Evolutionary conservation across 306 rosid genomes (phyloP).

Genomic region (Hippophae rhamnoides): DNA sequence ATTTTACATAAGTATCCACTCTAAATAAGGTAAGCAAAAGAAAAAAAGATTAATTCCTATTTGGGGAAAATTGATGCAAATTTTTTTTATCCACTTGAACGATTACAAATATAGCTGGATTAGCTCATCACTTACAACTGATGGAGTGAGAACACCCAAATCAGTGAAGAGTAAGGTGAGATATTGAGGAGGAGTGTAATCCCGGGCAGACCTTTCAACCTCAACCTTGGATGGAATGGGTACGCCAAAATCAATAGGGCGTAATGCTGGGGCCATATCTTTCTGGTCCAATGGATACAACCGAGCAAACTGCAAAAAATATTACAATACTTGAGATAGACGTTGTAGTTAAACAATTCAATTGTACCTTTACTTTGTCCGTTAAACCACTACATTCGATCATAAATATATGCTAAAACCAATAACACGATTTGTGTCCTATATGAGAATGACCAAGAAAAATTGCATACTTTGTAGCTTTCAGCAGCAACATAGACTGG

Average conservation of each 20-base stretch:
- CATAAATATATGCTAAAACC: too few species aligned
- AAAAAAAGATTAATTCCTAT: too few species aligned
- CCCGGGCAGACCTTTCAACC: slow-evolving; percentile 90
- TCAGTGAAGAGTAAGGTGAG: slow-evolving; percentile 88
- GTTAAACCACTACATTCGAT: too few species aligned
- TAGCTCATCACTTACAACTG: slow-evolving; percentile 96
- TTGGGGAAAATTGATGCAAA: too few species aligned
- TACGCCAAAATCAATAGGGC: slow-evolving; percentile 83
- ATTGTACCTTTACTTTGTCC: too few species aligned
- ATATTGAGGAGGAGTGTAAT: slow-evolving; percentile 96
- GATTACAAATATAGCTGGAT: slow-evolving; percentile 81
- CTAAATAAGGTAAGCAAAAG: too few species aligned
- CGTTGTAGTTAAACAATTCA: too few species aligned
- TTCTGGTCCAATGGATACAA: slow-evolving; percentile 92
- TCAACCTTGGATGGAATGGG: slow-evolving; percentile 93
- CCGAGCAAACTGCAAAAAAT: slow-evolving; percentile 78
- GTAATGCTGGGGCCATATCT: slow-evolving; percentile 88
- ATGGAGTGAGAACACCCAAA: slow-evolving; percentile 89
- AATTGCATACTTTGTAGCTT: slow-evolving; percentile 72
- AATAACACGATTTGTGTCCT: too few species aligned
- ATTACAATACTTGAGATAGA: background rate
- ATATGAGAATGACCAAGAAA: background rate
- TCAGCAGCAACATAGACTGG: slow-evolving; percentile 95
- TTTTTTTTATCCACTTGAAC: too few species aligned
- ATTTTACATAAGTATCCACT: too few species aligned